phyloP scores from a whole-genome alignment of 2,329 filamentous ascomycete genomes.

The Bipolaris sorokiniana region DNA sequence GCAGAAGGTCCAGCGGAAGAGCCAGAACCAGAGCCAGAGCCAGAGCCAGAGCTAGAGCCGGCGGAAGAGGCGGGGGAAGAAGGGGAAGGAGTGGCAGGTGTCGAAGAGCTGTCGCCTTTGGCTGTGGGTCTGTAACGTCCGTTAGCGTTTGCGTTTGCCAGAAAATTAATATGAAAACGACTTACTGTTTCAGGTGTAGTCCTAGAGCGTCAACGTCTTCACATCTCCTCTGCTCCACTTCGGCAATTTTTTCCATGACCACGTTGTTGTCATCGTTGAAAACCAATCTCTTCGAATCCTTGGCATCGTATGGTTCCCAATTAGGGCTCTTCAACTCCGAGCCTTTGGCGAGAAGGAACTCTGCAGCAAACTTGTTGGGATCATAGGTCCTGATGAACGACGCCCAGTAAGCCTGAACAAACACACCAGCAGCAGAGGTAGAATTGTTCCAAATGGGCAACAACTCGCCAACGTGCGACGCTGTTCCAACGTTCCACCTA shows the following conservation, averaged over 20 bases:
- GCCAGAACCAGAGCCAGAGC: background rate
- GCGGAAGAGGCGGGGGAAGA: background rate
- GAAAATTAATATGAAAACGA: slow-evolving; percentile 4
- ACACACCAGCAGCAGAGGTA: slow-evolving; percentile 34
- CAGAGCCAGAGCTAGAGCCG: background rate
- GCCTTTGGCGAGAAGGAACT: slow-evolving; percentile 26
- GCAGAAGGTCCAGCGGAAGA: background rate
- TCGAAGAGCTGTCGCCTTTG: background rate
- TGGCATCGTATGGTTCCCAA: slow-evolving; percentile 36
- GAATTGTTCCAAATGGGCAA: slow-evolving; percentile 50
- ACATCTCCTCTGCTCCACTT: slow-evolving; percentile 33
- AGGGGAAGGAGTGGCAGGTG: background rate
- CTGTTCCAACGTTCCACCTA: slow-evolving; percentile 55
- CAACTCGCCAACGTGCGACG: slow-evolving; percentile 48
- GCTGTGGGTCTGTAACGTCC: slow-evolving; percentile 2
- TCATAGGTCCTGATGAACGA: slow-evolving; percentile 51
- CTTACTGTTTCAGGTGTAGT: slow-evolving; percentile 41
- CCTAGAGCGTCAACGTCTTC: slow-evolving; percentile 34
- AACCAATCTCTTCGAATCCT: slow-evolving; percentile 28
- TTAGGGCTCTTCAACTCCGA: slow-evolving; percentile 28
- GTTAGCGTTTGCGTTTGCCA: slow-evolving; percentile 18
- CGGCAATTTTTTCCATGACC: slow-evolving; percentile 36
- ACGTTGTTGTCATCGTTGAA: slow-evolving; percentile 40
- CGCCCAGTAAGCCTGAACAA: slow-evolving; percentile 52
- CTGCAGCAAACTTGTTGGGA: slow-evolving; percentile 48